Evolutionary conservation across 73 alveolate species (phyloP).

Genomic region (Effrenium voratum): DNA sequence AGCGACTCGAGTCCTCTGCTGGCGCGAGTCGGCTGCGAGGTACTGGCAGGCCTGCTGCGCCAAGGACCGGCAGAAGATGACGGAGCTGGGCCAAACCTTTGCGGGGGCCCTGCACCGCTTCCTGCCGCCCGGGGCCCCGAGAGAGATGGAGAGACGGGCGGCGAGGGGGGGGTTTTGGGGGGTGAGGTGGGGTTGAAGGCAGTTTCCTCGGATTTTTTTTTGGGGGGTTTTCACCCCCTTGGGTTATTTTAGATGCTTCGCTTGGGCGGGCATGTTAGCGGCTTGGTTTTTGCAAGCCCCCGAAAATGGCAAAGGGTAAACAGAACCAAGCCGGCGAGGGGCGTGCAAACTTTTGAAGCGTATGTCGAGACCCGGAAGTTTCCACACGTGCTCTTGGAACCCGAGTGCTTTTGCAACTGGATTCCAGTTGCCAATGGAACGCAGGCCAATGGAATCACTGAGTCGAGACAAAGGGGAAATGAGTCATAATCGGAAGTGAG

Average conservation of each 20-base stretch:
- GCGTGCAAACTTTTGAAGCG: too few species aligned
- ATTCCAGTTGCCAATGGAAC: too few species aligned
- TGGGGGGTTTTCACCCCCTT: neutral
- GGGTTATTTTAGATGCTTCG: neutral
- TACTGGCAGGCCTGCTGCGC: slow-evolving; percentile 70
- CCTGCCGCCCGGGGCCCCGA: neutral
- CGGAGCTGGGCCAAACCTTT: slow-evolving; percentile 59
- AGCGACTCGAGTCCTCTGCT: too few species aligned
- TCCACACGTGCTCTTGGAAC: too few species aligned
- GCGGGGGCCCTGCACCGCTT: slow-evolving; percentile 79
- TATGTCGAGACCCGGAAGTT: too few species aligned
- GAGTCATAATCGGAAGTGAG: too few species aligned
- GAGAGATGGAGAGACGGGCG: neutral
- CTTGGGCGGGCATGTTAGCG: neutral
- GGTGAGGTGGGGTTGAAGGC: neutral
- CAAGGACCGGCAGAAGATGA: slow-evolving; percentile 36
- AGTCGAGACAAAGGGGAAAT: too few species aligned
- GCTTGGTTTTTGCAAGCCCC: neutral
- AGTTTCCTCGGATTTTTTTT: neutral
- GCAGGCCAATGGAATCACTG: too few species aligned
- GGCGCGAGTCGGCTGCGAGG: too few species aligned
- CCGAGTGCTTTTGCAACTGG: too few species aligned
- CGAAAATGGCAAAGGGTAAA: too few species aligned
- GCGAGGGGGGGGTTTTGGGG: neutral
- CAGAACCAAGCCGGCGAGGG: too few species aligned